Conservation (phyloP, 192 early-diverging fungal species). For the Podila epicladia region DNA sequence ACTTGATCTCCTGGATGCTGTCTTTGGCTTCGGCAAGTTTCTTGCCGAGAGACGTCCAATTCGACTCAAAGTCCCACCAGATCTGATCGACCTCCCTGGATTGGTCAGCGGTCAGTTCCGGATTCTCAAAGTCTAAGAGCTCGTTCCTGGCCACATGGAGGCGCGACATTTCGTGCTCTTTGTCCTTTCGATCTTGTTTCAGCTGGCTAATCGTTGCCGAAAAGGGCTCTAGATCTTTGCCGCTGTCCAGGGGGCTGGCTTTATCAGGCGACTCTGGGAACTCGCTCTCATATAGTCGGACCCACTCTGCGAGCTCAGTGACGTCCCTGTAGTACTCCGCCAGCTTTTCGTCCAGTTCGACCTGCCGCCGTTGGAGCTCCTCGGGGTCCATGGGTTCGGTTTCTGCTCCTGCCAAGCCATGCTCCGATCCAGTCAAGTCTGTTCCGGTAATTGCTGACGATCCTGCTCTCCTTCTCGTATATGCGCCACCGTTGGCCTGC, state of each 20-base stretch:
- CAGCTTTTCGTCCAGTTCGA: conserved; percentile 28
- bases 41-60: conserved; percentile 14
- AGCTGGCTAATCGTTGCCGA: conserved; percentile 10
- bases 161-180: conserved; percentile 8
- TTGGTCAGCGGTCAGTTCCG: conserved; percentile 34
- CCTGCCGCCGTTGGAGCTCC: conserved; percentile 23
- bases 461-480: neutral
- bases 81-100: conserved; percentile 20
- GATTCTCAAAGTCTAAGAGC: conserved; percentile 33
- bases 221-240: conserved; percentile 33
- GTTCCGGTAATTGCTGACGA: neutral
- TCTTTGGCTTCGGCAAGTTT: conserved; percentile 15
- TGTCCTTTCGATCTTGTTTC: conserved; percentile 6
- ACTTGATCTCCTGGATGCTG: conserved; percentile 34
- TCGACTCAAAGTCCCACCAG: conserved; percentile 29
- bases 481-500: neutral
- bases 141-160: conserved; percentile 33
- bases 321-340: conserved; percentile 4
- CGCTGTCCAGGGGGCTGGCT: conserved; percentile 11
- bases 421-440: neutral
- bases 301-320: conserved; percentile 11
- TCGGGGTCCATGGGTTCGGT: conserved; percentile 38
- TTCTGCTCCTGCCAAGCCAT: neutral
- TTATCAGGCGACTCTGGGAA: conserved; percentile 40
- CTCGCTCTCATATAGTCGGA: conserved; percentile 6